Conservation (phyloP, 2,329 filamentous ascomycete genomes). For the Nemania sp. region DNA sequence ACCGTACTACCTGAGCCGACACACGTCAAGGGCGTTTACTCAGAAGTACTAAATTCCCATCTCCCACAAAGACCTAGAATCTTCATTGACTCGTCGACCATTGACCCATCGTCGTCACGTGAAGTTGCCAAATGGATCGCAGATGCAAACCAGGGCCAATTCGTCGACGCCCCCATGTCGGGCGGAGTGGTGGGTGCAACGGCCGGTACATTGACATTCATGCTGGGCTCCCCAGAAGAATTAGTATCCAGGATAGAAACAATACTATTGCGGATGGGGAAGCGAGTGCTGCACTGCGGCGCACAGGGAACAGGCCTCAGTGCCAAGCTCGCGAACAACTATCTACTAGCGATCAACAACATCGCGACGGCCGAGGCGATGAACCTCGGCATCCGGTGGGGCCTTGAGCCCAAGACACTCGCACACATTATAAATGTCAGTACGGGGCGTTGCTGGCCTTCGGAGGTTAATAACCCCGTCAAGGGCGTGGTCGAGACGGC, state of each 20-base stretch:
- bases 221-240: conserved; percentile 79
- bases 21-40: conserved; percentile 87
- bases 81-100: conserved; percentile 97
- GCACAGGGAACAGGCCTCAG: conserved; percentile 86
- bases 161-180: conserved; percentile 97
- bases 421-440: conserved; percentile 91
- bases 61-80: conserved; percentile 71
- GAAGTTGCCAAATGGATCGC: conserved; percentile 77
- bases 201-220: conserved; percentile 92
- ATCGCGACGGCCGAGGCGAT: conserved; percentile 76
- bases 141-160: conserved; percentile 75
- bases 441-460: conserved; percentile 96
- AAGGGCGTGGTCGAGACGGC: conserved; percentile 82
- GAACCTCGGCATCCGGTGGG: conserved; percentile 72
- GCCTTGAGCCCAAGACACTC: conserved; percentile 72
- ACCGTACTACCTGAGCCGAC: conserved; percentile 90
- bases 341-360: conserved; percentile 93
- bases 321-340: conserved; percentile 97
- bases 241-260: conserved; percentile 74
- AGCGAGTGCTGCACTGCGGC: conserved; percentile 86
- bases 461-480: conserved; percentile 95
- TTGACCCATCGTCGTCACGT: conserved; percentile 87
- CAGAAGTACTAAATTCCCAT: conserved; percentile 74
- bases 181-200: conserved; percentile 92
- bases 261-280: conserved; percentile 84